Evolutionary conservation across 441 rosid genomes (phyloP).

Genomic region (Jatropha podagrica): DNA sequence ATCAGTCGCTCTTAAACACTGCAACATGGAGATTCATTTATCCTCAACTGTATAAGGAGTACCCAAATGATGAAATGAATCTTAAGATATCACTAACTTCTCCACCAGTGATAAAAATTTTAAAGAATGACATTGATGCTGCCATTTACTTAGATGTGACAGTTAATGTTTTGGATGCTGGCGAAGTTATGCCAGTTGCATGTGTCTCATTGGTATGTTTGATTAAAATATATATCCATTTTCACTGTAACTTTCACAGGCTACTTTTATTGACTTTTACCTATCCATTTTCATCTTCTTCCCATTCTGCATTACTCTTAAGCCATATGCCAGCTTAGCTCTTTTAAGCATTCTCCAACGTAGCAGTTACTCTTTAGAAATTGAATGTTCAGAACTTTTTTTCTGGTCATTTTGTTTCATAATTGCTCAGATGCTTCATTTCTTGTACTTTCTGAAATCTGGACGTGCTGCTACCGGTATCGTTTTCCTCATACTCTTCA

Average conservation of each 20-base stretch:
- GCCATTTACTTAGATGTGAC: slow-evolving; percentile 53
- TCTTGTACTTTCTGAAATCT: background rate
- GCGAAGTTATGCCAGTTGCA: slow-evolving; percentile 53
- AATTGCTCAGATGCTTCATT: background rate
- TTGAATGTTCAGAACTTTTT: background rate
- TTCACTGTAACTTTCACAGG: background rate
- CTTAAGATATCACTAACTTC: slow-evolving; percentile 54
- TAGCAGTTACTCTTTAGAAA: background rate
- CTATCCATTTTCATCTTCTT: background rate
- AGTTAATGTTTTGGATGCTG: slow-evolving; percentile 55
- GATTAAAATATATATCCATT: background rate
- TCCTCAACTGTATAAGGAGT: slow-evolving; percentile 62
- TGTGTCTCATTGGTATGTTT: slow-evolving; percentile 62
- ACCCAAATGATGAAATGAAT: slow-evolving; percentile 60
- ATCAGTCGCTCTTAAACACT: slow-evolving; percentile 66
- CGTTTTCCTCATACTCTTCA: background rate
- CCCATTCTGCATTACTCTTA: no score
- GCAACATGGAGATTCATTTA: slow-evolving; percentile 65
- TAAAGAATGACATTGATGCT: slow-evolving; percentile 40
- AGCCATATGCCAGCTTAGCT: background rate
- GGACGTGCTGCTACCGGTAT: background rate
- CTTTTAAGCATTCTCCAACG: background rate
- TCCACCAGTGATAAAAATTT: slow-evolving; percentile 56
- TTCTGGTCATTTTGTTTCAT: background rate
- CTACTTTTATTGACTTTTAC: background rate